Evolutionary conservation across 768 basidiomycete species (phyloP), one percentile per base, ranked within the genome.

Genomic region (Flagelloscypha sp.): DNA sequence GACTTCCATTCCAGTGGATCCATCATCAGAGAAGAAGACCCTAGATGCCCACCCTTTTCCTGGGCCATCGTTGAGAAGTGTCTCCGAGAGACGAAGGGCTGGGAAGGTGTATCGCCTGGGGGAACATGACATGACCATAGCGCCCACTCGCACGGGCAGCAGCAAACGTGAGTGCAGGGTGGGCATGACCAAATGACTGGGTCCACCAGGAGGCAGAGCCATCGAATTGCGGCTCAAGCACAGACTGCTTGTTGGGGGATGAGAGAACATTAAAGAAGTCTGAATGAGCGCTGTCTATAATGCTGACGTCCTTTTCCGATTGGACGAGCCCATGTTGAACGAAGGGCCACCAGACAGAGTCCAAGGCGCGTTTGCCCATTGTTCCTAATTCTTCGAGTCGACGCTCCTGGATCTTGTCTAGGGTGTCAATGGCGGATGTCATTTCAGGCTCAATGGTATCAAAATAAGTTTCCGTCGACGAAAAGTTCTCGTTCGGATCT

Each of bases 191-290:
- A 25, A 95, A 58, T 0, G 83, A 73, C 57, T 98, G 94, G 0
- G 92, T 98, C 90, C 94, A 98, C 94, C 94, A 97, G 8, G 90
- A 94, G 1, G 93, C 94, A 0, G 93, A 95, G 4, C 86, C 82
- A 49, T 97, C 93, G 45, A 90, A 74, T 45, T 86, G 76, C 5
- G 76, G 69, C 34, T 65, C 70, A 46, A 70, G 59, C 36, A 63
- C 66, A 36, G 57, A 76, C 33, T 29, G 44, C 52, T 30, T 33
- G 20, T 16, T 30, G 24, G 43, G 53, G 20, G 52, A 55, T 36
- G 68, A 63, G 44, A 76, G 81, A 30, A 84, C 70, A 44, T 78
- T 84, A 62, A 97, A 95, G 53, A 80, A 80, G 59, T 97, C 94
- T 2, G 73, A 75, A 43, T 73, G 68, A 0, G 93, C 94, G 44